Conservation (phyloP, 495 filamentous ascomycete species). For the Hypoxylon trugodes region DNA sequence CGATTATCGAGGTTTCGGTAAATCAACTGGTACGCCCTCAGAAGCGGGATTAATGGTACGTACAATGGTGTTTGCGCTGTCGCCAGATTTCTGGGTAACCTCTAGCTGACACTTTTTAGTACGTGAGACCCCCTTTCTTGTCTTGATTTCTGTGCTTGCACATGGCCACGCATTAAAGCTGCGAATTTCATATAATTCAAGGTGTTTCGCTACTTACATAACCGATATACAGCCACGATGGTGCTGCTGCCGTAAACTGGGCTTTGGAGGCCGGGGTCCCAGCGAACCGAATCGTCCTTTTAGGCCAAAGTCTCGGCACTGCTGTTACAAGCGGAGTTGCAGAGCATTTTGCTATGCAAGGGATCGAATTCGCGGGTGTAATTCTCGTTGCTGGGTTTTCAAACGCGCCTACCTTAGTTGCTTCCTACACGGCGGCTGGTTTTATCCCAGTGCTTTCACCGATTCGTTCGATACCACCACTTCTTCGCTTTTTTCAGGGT, state of each 20-base stretch:
- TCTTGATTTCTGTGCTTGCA: too few species aligned
- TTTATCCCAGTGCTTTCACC: constrained; percentile 81
- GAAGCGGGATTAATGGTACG: constrained; percentile 88
- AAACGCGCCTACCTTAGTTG: constrained; percentile 72
- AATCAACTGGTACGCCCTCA: constrained; percentile 79
- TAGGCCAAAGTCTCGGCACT: constrained; percentile 92
- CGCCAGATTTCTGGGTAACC: too few species aligned
- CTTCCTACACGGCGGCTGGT: constrained; percentile 71
- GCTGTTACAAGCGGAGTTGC: constrained; percentile 78
- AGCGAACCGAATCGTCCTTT: constrained; percentile 74
- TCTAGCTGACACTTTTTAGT: too few species aligned
- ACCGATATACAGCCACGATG: too few species aligned
- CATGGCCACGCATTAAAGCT: too few species aligned
- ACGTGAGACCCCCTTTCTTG: too few species aligned
- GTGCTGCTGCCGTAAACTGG: constrained; percentile 74
- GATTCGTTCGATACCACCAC: constrained; percentile 58
- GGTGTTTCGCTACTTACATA: too few species aligned
- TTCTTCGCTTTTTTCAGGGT: constrained; percentile 49
- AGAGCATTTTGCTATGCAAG: constrained; percentile 65
- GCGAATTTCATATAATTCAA: too few species aligned
- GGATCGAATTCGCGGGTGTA: constrained; percentile 70
- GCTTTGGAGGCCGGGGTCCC: constrained; percentile 71
- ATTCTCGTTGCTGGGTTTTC: constrained; percentile 84
- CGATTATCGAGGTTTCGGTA: constrained; percentile 92
- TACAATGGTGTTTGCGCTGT: too few species aligned